Conservation (phyloP, 495 filamentous ascomycete species). For the Penicillium steckii region DNA sequence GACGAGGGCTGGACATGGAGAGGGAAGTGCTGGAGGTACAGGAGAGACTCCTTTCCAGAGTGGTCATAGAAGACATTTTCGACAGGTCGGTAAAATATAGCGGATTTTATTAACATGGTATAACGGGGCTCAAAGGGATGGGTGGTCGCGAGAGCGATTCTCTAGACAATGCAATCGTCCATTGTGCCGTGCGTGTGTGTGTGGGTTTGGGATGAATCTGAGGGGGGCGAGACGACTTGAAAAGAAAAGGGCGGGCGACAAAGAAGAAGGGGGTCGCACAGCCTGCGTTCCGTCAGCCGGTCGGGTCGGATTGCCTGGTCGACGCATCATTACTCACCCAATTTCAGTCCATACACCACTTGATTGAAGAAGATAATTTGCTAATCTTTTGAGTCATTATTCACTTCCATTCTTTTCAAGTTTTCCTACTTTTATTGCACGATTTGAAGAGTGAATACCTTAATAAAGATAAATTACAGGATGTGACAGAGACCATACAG, state of each 20-base stretch:
- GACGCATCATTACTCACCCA: constrained; percentile 6
- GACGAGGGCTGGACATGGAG: constrained; percentile 38
- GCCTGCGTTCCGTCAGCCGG: constrained; percentile 1
- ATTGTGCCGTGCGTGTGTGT: constrained; percentile 15
- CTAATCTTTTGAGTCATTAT: background rate
- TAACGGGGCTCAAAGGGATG: background rate
- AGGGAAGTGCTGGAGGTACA: constrained; percentile 40
- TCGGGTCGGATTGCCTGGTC: constrained; percentile 1
- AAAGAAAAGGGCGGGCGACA: constrained; percentile 12
- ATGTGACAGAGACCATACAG: constrained; percentile 1
- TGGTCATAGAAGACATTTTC: constrained; percentile 33
- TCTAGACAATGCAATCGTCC: constrained; percentile 16
- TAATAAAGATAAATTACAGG: constrained; percentile 8
- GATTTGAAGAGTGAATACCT: background rate
- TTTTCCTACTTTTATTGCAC: background rate
- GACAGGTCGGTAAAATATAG: background rate
- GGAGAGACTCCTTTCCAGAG: constrained; percentile 42
- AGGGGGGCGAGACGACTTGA: constrained; percentile 2
- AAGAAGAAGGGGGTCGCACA: constrained; percentile 6
- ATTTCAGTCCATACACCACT: background rate
- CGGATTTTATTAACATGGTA: background rate
- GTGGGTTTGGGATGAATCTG: constrained; percentile 1
- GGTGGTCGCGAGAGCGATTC: constrained; percentile 2
- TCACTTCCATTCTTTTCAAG: background rate
- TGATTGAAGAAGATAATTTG: background rate